These are phyloP conservation scores for Cicer arietinum DNA, from an alignment of 306 rosid genomes.

Conservation along the genomic window DNA sequence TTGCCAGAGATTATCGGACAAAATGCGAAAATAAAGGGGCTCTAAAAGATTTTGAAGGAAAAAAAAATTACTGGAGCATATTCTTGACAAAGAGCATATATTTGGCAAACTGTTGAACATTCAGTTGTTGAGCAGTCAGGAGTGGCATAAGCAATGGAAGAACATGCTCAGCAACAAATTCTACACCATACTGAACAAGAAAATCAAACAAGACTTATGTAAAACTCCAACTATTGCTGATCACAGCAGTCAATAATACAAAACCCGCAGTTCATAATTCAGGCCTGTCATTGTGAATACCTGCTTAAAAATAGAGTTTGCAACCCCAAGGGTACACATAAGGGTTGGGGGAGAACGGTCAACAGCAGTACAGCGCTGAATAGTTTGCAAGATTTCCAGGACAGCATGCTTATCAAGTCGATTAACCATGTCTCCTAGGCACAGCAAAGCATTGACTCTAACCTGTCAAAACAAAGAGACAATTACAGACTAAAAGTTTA, in stretches of 20 bases:
- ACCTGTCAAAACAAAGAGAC: constrained; percentile 64
- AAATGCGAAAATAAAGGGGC: constrained; percentile 19
- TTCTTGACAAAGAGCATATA: constrained; percentile 99
- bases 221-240: constrained; percentile 34
- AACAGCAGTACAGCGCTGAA: constrained; percentile 97
- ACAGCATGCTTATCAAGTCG: constrained; percentile 85
- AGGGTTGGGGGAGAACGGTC: constrained; percentile 98
- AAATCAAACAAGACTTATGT: constrained; percentile 43
- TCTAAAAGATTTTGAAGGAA: background rate
- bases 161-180: constrained; percentile 96
- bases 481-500: constrained; percentile 29
- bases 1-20: constrained; percentile 16
- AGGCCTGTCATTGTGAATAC: constrained; percentile 48
- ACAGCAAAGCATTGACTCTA: constrained; percentile 93
- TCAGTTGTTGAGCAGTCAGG: constrained; percentile 88
- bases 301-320: constrained; percentile 91
- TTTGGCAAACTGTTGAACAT: constrained; percentile 98
- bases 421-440: constrained; percentile 83
- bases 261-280: constrained; percentile 19
- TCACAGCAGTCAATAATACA: constrained; percentile 11
- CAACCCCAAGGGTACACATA: constrained; percentile 98
- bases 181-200: constrained; percentile 82
- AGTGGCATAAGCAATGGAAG: constrained; percentile 85
- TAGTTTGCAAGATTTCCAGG: constrained; percentile 87
- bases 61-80: constrained; percentile 70